A percentile compares a stretch with the other conserved stretches of the same genome.
Conservation (phyloP, 495 filamentous ascomycete species). For the Cercophora newfieldiana region DNA sequence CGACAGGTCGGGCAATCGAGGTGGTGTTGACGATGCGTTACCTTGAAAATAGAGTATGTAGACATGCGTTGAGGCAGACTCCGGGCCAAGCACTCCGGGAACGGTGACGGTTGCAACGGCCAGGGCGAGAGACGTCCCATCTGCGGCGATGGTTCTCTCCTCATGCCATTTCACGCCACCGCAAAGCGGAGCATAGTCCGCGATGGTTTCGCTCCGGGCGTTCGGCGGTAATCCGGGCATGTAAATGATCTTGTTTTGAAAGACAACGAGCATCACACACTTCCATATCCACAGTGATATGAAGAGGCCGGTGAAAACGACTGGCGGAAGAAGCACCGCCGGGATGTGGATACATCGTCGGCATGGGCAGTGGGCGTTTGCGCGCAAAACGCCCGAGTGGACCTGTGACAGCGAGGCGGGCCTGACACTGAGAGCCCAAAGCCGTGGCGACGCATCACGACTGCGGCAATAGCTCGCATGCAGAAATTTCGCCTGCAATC, state of each 20-base stretch:
- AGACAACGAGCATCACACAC: constrained; percentile 74
- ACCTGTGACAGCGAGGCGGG: not conserved
- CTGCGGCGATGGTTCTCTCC: constrained; percentile 50
- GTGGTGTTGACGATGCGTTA: constrained; percentile 69
- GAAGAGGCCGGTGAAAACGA: constrained; percentile 65
- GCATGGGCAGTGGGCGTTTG: not conserved
- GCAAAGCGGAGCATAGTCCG: constrained; percentile 57
- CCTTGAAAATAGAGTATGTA: constrained; percentile 64
- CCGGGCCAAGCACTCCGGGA: not conserved
- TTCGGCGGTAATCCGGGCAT: constrained; percentile 71
- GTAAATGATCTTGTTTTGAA: constrained; percentile 85
- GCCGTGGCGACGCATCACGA: constrained; percentile 9
- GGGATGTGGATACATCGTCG: constrained; percentile 48
- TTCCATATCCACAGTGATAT: constrained; percentile 75
- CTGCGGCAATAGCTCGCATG: constrained; percentile 11
- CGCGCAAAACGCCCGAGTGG: too few species aligned
- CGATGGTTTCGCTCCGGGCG: constrained; percentile 57
- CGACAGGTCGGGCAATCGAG: constrained; percentile 68
- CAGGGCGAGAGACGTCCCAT: constrained; percentile 62
- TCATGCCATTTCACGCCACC: constrained; percentile 64
- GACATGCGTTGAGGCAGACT: constrained; percentile 25
- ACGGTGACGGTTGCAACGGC: constrained; percentile 50
- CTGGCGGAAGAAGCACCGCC: constrained; percentile 60
- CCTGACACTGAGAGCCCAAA: constrained; percentile 16
- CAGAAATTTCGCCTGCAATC: constrained; percentile 8